Base-by-base conservation (phyloP, 2,329 filamentous ascomycete genomes). In the Pestalotiopsis sp. region DNA sequence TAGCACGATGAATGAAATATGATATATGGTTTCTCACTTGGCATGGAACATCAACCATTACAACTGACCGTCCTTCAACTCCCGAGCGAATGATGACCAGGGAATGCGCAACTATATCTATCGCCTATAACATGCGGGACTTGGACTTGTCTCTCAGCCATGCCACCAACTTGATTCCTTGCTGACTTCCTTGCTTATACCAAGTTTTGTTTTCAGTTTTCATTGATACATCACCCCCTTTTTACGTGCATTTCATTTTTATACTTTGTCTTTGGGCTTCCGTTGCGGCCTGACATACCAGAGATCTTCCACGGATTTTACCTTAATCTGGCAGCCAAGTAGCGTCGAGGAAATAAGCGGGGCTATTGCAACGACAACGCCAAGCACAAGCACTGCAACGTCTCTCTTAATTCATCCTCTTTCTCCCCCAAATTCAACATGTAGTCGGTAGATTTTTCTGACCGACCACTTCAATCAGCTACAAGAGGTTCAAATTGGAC, bases 281-380 rank as follows among this genome's bases (percentile, higher is more conserved):
- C 17, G 45, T 52, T 52, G 45, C 45, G 45, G 45, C 45, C 45
- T 52, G 14, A 52, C 45, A 52, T 3, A 14, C 17, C 17, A 52
- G 11, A 52, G 45, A 52, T 52, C 45, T 52, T 17, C 17, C 45
- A 9, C 45, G 45, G 45, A 52, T 52, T 17, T 52, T 52, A 52
- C 45, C 45, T 52, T 52, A 52, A 52, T 52, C 17, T 52, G 45
- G 17, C 20, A 59, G 31, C 20, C 59, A 12, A 36, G 59, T 62
- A 31, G 58, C 25, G 25, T 62, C n/a, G 38, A 20, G 31, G 59
- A 36, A 49, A 64, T 49, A 64, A 64, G 61, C 61, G 61, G 61
- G 61, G 61, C 61, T 64, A 36, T 64, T 36, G 61, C 61, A 64
- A 49, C 61, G 14, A 62, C 59, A 62, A 38, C 13, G n/a, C 27